Evolutionary conservation across 192 early-diverging fungal species (phyloP), one percentile per base, ranked within the genome.

Genomic region (Backusella liffmaniae): DNA sequence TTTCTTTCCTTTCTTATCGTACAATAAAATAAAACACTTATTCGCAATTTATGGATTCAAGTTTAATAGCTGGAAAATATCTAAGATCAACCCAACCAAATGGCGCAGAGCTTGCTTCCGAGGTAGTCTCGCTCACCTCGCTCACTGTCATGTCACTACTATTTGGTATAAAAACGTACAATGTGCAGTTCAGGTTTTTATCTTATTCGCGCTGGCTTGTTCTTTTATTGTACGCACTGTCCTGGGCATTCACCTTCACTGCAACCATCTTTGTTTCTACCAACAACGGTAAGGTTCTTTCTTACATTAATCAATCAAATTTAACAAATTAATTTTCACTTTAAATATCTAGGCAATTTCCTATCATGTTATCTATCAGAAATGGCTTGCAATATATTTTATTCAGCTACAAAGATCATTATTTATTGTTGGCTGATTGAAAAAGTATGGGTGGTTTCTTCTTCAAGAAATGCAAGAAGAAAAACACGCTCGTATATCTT

Each of bases 371-470:
- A 72, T 37, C 21, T 84, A 4, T 81, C 83, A 0, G 77, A 83
- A 35, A 74, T 83, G 37, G 39, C 74, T n/a, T 86, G 85, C 13
- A 82, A 83, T 74, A 29, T 83, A 30, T 82, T 86, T 72, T 86
- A 86, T 74, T 76, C 78, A 7, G 29, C 46, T 0, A 81, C 81
- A 34, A 86, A 86, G 46, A 51, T 86, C 6, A 72, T 84, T 7
- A 84, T 84, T 36, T 86, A 86, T 71, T 67, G 79, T 2, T 86
- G 78, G 78, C 21, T 56, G 21, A 56, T 56, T 56, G 53, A 56
- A 56, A 56, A 56, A 21, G 78, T 83, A 8, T 83, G 82, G 82
- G 72, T 79, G 1, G 78, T 83, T 15, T 72, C 59, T n/a, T 66
- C 77, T 36, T 42, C 70, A 18, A 71, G 71, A 32, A 70, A 71